These are phyloP conservation scores for Daphne laureola DNA, from an alignment of 441 rosid species.

Conservation along the genomic window DNA sequence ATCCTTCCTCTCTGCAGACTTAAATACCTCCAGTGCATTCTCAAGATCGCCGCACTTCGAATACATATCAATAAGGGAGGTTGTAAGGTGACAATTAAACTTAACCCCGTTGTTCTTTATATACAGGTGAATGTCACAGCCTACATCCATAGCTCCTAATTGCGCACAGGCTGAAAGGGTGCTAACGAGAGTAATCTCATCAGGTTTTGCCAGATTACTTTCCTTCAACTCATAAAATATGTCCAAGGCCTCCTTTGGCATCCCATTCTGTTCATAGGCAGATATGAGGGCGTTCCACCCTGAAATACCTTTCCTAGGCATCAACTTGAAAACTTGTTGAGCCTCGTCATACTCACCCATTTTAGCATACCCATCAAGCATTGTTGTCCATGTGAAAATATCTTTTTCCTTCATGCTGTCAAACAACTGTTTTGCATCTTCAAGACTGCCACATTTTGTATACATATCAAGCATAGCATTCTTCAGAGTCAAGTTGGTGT, in stretches of 20 bases:
- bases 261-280: conserved; percentile 61
- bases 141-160: conserved; percentile 52
- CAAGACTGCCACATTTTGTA: conserved; percentile 58
- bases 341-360: conserved; percentile 42
- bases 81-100: conserved; percentile 46
- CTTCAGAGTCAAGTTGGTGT: conserved; percentile 40
- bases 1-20: conserved; percentile 40
- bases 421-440: conserved; percentile 46
- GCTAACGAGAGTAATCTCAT: conserved; percentile 59
- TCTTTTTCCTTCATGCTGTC: conserved; percentile 49
- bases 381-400: conserved; percentile 54
- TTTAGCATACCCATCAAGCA: conserved; percentile 67
- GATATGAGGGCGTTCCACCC: conserved; percentile 68
- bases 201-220: conserved; percentile 32
- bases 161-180: conserved; percentile 59
- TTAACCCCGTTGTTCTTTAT: conserved; percentile 37
- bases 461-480: conserved; percentile 69
- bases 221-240: conserved; percentile 48
- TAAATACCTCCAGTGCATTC: conserved; percentile 56
- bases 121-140: conserved; percentile 43
- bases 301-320: conserved; percentile 47
- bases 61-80: conserved; percentile 71
- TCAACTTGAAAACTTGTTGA: conserved; percentile 34
- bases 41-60: conserved; percentile 63
- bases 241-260: conserved; percentile 54